Percentiles rank a stretch among this genome's conserved stretches.
Evolutionary conservation across 2,329 filamentous ascomycete genomes (phyloP).

Genomic region (Pleomassaria siparia): DNA sequence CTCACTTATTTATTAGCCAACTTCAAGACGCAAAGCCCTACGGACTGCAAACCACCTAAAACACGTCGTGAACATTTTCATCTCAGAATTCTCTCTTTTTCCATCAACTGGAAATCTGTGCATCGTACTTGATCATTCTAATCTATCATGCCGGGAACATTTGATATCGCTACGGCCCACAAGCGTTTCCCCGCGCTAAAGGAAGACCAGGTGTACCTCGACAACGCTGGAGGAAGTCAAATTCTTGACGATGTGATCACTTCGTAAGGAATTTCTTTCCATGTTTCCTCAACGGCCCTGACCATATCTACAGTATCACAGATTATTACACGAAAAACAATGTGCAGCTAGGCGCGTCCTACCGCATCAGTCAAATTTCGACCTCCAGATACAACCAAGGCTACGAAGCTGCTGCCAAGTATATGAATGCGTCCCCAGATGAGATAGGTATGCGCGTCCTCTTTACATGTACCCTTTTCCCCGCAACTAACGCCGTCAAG

Average conservation of each 20-base stretch:
- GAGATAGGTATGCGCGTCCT: slow-evolving; percentile 61
- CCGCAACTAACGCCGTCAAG: slow-evolving; percentile 38
- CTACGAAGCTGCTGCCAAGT: slow-evolving; percentile 66
- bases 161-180: slow-evolving; percentile 60
- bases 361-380: slow-evolving; percentile 61
- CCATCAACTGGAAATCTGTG: background rate
- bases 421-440: slow-evolving; percentile 66
- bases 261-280: slow-evolving; percentile 50
- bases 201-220: slow-evolving; percentile 70
- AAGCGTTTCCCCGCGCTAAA: slow-evolving; percentile 68
- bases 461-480: background rate
- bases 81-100: too few species aligned
- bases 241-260: slow-evolving; percentile 67
- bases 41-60: too few species aligned
- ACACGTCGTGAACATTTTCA: too few species aligned
- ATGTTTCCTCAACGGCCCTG: slow-evolving; percentile 1
- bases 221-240: slow-evolving; percentile 79
- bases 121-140: background rate
- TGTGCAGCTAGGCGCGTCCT: slow-evolving; percentile 74
- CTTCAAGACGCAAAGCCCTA: too few species aligned
- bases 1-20: too few species aligned
- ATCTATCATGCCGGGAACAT: slow-evolving; percentile 34
- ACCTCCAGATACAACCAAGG: slow-evolving; percentile 62
- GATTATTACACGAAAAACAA: slow-evolving; percentile 69
- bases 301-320: slow-evolving; percentile 51